These are phyloP conservation scores for Cladosporium sp. DNA, from an alignment of 2,329 filamentous ascomycete species.

Conservation along the genomic window DNA sequence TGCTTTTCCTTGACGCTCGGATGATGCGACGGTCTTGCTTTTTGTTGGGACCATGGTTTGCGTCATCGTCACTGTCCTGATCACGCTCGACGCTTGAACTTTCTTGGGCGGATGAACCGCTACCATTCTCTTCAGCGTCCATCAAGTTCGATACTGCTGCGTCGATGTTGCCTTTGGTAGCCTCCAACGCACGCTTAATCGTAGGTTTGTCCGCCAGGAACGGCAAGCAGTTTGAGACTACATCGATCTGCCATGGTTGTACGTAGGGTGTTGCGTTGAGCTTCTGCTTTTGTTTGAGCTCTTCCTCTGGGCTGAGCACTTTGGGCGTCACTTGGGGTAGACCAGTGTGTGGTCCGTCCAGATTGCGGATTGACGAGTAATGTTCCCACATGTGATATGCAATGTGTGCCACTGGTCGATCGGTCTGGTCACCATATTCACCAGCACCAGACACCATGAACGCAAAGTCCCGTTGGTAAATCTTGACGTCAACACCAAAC, in stretches of 20 bases:
- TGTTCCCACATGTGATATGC: conserved; percentile 56
- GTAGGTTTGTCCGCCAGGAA: conserved; percentile 47
- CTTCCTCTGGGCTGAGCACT: conserved; percentile 38
- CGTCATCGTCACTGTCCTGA: conserved; percentile 48
- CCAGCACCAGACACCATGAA: conserved; percentile 46
- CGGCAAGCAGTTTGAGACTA: conserved; percentile 49
- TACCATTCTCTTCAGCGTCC: conserved; percentile 43
- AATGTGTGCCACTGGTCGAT: conserved; percentile 44
- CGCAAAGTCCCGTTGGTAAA: conserved; percentile 54
- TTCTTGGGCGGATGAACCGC: conserved; percentile 40
- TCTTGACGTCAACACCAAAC: conserved; percentile 58
- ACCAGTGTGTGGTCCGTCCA: conserved; percentile 56
- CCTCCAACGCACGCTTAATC: conserved; percentile 50
- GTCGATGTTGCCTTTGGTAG: conserved; percentile 52
- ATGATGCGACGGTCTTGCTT: conserved; percentile 46
- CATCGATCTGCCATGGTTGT: conserved; percentile 52
- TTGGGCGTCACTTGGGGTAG: conserved; percentile 44
- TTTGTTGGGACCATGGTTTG: conserved; percentile 48
- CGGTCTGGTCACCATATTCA: conserved; percentile 21
- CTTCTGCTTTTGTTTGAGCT: conserved; percentile 34
- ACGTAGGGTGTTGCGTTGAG: conserved; percentile 39
- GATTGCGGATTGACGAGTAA: conserved; percentile 62
- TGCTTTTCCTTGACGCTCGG: conserved; percentile 37
- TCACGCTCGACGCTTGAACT: conserved; percentile 50
- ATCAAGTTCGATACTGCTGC: conserved; percentile 50